A percentile compares a stretch with the other conserved stretches of the same genome.
phyloP scores from a whole-genome alignment of 768 basidiomycete species.

The Filobasidium floriforme region DNA sequence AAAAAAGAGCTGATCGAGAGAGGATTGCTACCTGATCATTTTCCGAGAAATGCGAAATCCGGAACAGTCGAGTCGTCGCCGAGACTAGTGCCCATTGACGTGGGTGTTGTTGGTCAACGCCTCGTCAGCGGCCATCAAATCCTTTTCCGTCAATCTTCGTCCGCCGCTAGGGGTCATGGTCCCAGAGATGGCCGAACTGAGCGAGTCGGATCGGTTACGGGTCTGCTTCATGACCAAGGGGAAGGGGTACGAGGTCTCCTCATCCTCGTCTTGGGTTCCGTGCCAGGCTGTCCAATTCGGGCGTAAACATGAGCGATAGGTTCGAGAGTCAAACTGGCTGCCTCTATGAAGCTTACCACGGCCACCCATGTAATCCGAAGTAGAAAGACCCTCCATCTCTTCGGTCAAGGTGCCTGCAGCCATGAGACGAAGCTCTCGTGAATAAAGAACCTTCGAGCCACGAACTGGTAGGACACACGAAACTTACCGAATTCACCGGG shows the following conservation, averaged over 20 bases:
- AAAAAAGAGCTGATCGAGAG: neutral
- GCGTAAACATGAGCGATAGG: conserved; percentile 2
- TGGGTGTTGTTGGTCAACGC: conserved; percentile 52
- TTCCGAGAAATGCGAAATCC: neutral
- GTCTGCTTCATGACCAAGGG: conserved; percentile 46
- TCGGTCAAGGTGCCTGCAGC: conserved; percentile 41
- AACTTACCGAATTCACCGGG: conserved; percentile 49
- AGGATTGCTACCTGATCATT: neutral
- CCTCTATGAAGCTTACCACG: conserved; percentile 59
- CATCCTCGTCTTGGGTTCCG: conserved; percentile 58
- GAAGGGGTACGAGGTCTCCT: conserved; percentile 49
- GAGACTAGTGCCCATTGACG: conserved; percentile 12
- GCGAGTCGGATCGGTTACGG: conserved; percentile 43
- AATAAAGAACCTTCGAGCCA: neutral
- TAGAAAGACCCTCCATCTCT: conserved; percentile 79
- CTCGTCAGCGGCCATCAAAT: conserved; percentile 77
- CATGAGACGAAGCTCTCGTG: conserved; percentile 7
- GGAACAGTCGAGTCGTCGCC: too few relatives aligned
- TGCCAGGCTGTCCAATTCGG: conserved; percentile 43
- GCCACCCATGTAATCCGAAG: conserved; percentile 49
- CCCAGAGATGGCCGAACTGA: conserved; percentile 63
- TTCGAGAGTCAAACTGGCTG: neutral
- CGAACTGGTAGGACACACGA: conserved; percentile 21
- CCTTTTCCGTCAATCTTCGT: conserved; percentile 75
- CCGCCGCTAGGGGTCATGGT: conserved; percentile 76